Evolutionary conservation across 2,329 filamentous ascomycete species (phyloP), one percentile per base, ranked within the genome.

Genomic region (Calonectria ilicicola): DNA sequence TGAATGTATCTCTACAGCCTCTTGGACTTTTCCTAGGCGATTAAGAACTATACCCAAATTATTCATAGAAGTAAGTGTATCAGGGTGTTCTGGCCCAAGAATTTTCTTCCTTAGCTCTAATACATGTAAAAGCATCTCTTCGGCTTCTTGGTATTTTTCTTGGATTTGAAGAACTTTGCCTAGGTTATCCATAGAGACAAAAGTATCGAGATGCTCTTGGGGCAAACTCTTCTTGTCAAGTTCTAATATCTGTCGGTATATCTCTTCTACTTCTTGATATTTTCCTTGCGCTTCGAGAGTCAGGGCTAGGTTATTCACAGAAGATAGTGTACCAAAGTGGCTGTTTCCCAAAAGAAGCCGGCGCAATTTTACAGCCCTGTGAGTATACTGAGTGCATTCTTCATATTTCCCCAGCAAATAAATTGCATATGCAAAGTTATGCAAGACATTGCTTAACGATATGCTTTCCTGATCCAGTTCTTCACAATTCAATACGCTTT

Each of bases 1-100:
- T 27, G 9, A 27, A 7, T 7, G 21, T 5, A 58, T 26, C 15
- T 38, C 2, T 56, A 76, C 74, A 35, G 77, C 78, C 65, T 78
- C 73, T 26, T 73, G 3, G 27, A 75, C 73, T 51, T 71, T 70
- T 7, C 73, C 42, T 46, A 5, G 8, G 2, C 4, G 2, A 2
- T 10, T 6, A 21, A 46, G 42, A 46, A 6, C 6, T 21, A 10
- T 14, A 8, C 19, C 42, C 4, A 46, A n/a, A 10, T 46, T 21
- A 6, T 21, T 3, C 42, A 46, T 46, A n/a, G 17, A n/a, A n/a
- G 8, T 7, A 46, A 46, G 17, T 46, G 32, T 58, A 23, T 58
- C 27, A 9, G 32, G n/a, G 14, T 58, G 53, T 26, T 58, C 53
- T 21, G 38, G 21, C 1, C 53, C 53, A 15, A 38, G 27, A 9